phyloP scores from a whole-genome alignment of 345 rosid genomes.

The Erucastrum elatum region DNA sequence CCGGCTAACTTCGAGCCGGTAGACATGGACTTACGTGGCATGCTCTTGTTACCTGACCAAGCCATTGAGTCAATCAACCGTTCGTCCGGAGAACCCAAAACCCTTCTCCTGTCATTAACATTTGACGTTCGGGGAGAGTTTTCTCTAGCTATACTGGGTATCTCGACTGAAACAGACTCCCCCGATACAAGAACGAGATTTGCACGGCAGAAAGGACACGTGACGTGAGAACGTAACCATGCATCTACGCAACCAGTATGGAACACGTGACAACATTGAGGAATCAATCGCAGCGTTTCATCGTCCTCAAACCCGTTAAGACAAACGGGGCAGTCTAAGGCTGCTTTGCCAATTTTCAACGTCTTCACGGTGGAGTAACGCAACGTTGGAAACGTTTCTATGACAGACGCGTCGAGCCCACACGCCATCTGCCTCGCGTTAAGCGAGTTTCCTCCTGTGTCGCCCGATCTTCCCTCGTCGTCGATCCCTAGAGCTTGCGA shows the following conservation, averaged over 20 bases:
- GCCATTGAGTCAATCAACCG: slow-evolving; percentile 37
- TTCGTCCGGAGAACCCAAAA: slow-evolving; percentile 30
- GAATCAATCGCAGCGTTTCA: neutral
- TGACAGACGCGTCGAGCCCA: slow-evolving; percentile 59
- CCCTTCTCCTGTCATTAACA: slow-evolving; percentile 10
- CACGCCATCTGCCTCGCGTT: slow-evolving; percentile 37
- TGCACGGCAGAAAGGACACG: slow-evolving; percentile 53
- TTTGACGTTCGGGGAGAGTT: slow-evolving; percentile 13
- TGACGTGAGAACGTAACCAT: neutral
- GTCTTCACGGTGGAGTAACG: slow-evolving; percentile 65
- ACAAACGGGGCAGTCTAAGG: slow-evolving; percentile 84
- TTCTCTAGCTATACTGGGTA: slow-evolving; percentile 28
- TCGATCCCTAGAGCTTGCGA: slow-evolving; percentile 20
- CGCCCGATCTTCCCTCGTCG: neutral
- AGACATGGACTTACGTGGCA: neutral
- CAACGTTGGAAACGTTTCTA: slow-evolving; percentile 71
- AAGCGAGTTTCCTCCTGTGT: slow-evolving; percentile 41
- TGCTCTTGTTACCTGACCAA: neutral
- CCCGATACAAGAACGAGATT: slow-evolving; percentile 61
- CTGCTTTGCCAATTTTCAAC: slow-evolving; percentile 52
- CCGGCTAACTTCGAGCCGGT: neutral
- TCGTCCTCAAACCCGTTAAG: slow-evolving; percentile 41
- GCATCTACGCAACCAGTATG: neutral
- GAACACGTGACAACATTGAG: neutral
- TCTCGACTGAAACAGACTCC: slow-evolving; percentile 34